phyloP scores from a whole-genome alignment of 108 stramenopile species.

The Cyclotella atomus region DNA sequence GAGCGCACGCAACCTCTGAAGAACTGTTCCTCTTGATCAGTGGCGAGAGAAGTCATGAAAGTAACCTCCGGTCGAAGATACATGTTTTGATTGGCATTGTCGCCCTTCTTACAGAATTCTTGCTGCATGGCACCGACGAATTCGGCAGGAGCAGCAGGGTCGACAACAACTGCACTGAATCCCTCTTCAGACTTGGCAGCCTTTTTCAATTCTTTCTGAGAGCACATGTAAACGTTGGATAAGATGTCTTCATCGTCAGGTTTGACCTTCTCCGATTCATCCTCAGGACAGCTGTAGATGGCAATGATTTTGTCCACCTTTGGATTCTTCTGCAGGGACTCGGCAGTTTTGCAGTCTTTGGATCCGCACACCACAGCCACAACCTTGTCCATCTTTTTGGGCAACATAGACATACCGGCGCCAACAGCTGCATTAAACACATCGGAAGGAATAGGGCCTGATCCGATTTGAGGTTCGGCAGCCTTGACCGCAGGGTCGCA shows the following conservation, averaged over 20 bases:
- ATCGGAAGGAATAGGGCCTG: constrained; percentile 40
- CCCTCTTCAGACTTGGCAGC: constrained; percentile 50
- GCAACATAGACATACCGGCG: constrained; percentile 32
- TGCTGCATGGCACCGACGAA: constrained; percentile 19
- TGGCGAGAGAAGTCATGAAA: constrained; percentile 52
- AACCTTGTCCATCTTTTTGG: constrained; percentile 56
- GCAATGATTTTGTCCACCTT: constrained; percentile 54
- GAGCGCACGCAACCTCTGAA: constrained; percentile 33
- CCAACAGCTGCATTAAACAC: constrained; percentile 37
- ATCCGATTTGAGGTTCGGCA: constrained; percentile 43
- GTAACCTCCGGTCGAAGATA: constrained; percentile 42
- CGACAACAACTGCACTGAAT: constrained; percentile 48
- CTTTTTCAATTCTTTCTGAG: constrained; percentile 40
- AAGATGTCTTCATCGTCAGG: constrained; percentile 24
- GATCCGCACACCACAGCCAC: constrained; percentile 45
- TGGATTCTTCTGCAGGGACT: constrained; percentile 32
- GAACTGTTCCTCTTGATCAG: constrained; percentile 33
- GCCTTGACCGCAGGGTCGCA: constrained; percentile 46
- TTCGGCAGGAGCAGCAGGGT: constrained; percentile 36
- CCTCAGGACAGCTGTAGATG: constrained; percentile 41
- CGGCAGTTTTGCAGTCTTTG: constrained; percentile 39
- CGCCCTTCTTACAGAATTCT: constrained; percentile 44
- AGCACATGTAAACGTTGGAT: constrained; percentile 36
- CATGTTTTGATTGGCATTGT: constrained; percentile 27
- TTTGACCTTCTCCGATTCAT: constrained; percentile 23